phyloP scores from a whole-genome alignment of 768 basidiomycete species.

The Lactarius trivialis region DNA sequence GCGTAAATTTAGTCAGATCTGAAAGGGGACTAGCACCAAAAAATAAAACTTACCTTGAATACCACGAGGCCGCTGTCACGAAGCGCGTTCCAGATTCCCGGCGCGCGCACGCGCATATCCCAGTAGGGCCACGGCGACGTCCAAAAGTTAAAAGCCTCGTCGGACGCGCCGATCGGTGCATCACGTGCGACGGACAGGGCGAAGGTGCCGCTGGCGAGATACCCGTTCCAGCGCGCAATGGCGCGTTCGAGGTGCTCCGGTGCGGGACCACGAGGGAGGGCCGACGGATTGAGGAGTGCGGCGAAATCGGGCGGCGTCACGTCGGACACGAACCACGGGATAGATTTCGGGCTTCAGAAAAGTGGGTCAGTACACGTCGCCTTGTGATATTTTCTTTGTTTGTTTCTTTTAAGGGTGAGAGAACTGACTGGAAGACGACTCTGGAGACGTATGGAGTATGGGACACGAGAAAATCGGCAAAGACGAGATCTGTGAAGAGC shows the following conservation, averaged over 20 bases:
- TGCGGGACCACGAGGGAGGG: slow-evolving; percentile 27
- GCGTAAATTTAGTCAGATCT: background rate
- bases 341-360: slow-evolving; percentile 71
- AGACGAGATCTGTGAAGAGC: slow-evolving; percentile 90
- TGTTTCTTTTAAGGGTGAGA: background rate
- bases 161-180: slow-evolving; percentile 49
- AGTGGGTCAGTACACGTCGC: background rate
- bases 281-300: slow-evolving; percentile 27
- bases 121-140: slow-evolving; percentile 71
- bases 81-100: slow-evolving; percentile 45
- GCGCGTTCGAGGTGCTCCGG: slow-evolving; percentile 46
- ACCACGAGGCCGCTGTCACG: slow-evolving; percentile 60
- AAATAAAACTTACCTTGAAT: slow-evolving; percentile 57
- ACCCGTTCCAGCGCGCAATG: slow-evolving; percentile 63
- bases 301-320: slow-evolving; percentile 84
- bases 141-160: slow-evolving; percentile 51
- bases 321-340: slow-evolving; percentile 98
- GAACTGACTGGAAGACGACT: slow-evolving; percentile 83
- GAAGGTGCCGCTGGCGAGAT: slow-evolving; percentile 69
- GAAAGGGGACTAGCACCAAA: background rate
- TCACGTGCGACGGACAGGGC: slow-evolving; percentile 59
- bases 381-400: too few species aligned
- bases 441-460: slow-evolving; percentile 75
- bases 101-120: slow-evolving; percentile 54
- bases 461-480: slow-evolving; percentile 89